Percentiles rank a stretch among this genome's conserved stretches.
Evolutionary conservation across 495 filamentous ascomycete genomes (phyloP).

Genomic region (Hypoxylon crocopeplum): DNA sequence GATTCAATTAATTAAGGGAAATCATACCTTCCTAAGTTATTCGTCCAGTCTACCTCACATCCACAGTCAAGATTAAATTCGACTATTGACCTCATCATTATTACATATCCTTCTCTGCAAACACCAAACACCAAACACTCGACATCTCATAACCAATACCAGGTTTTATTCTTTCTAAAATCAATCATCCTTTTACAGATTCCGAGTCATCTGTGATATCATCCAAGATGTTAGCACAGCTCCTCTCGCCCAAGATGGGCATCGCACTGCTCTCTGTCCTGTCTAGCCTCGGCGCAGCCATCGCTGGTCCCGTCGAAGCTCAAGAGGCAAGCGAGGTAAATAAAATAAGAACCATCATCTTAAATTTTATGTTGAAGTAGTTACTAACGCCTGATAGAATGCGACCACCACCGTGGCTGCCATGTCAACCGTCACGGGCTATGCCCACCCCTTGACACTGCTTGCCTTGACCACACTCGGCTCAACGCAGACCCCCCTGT

Average conservation of each 20-base stretch:
- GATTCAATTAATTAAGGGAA: too few relatives aligned
- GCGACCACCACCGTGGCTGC: background rate
- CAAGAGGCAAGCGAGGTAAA: constrained; percentile 15
- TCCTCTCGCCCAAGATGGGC: constrained; percentile 14
- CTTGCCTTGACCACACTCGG: constrained; percentile 25
- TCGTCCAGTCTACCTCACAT: too few relatives aligned
- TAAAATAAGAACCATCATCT: background rate
- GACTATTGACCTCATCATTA: too few relatives aligned
- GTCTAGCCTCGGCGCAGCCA: constrained; percentile 3
- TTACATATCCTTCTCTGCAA: background rate
- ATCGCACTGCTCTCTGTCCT: constrained; percentile 6
- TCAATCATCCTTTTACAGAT: background rate
- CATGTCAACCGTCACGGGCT: constrained; percentile 35
- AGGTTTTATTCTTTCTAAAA: background rate
- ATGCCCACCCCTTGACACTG: constrained; percentile 37
- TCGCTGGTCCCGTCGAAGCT: constrained; percentile 19
- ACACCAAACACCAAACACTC: background rate
- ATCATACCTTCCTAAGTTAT: too few relatives aligned
- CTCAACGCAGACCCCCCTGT: constrained; percentile 27
- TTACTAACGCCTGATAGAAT: constrained; percentile 14
- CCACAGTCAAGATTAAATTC: too few relatives aligned
- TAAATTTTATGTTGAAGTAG: background rate
- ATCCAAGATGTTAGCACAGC: constrained; percentile 8
- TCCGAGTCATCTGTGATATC: background rate
- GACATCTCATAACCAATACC: background rate